Evolutionary conservation across 73 alveolate species (phyloP), one percentile per base, ranked within the genome.

Genomic region (Paramecium primaurelia): DNA sequence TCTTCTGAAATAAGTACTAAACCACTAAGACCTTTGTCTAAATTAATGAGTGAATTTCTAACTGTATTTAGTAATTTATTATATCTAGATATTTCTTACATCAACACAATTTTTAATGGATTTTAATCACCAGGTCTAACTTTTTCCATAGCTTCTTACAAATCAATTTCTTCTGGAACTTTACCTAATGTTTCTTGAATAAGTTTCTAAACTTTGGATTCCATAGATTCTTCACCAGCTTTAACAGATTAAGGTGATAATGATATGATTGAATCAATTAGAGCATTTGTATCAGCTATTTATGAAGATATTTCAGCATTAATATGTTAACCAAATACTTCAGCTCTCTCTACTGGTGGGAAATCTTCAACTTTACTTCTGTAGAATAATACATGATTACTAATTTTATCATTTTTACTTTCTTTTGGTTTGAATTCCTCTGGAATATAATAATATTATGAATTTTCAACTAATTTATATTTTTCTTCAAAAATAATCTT

Each of bases 21-120:
- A 77, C 99, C 99, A 91, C 96, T 95, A 30, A 98, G 93, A 51
- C 99, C 99, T 93, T 98, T 96, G 68, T 97, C 99, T 36, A 99
- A 97, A 54, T 95, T 95, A 84, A 93, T 95, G 32, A 98, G 96
- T 54, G 97, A 96, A 71, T 87, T 86, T 60, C 96, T 94, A 8
- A 98, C 98, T 87, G 92, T 92, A 49, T 84, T 93, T 8, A 99
- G 87, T 59, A 99, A 96, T 38, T 94, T 95, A 94, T 99, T 98
- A 94, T 98, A 99, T 92, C 99, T 93, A 18, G 94, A 95, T 32
- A 98, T 97, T 96, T 99, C 99, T 97, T 99, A 99, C 51, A 98
- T 94, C 45, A 99, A 96, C 54, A 99, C 99, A 32, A 98, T 99
- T 92, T 96, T 98, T 34, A 99, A 90, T 8, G 99, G 99, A 77